Percentiles rank a stretch among this genome's conserved stretches.
Conservation (phyloP, 2,329 filamentous ascomycete species). For the Penicillium griseofulvum region DNA sequence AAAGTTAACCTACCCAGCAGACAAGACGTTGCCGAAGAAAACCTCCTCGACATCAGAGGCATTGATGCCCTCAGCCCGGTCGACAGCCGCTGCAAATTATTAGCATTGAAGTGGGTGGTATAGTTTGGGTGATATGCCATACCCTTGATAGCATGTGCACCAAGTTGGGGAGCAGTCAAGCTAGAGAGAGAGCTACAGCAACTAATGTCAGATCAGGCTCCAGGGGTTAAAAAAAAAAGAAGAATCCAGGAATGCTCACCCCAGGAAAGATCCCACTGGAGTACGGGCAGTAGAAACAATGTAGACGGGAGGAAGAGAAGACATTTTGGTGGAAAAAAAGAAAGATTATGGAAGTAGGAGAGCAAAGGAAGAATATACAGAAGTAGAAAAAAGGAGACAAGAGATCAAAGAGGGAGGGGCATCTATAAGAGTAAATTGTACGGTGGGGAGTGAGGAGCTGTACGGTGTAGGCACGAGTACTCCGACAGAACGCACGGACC, state of each 20-base stretch:
- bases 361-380: not conserved
- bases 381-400: not conserved
- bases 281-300: slow-evolving; percentile 91
- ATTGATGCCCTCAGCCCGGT: slow-evolving; percentile 82
- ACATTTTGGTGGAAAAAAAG: slow-evolving; percentile 53
- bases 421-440: slow-evolving; percentile 11
- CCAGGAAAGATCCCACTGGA: slow-evolving; percentile 89
- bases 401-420: slow-evolving; percentile 3
- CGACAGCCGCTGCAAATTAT: slow-evolving; percentile 63
- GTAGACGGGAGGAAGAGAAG: slow-evolving; percentile 82
- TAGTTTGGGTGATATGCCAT: slow-evolving; percentile 26
- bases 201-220: slow-evolving; percentile 13
- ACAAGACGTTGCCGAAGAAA: slow-evolving; percentile 97
- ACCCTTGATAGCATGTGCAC: slow-evolving; percentile 91
- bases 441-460: slow-evolving; percentile 24
- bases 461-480: slow-evolving; percentile 30
- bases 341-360: not conserved
- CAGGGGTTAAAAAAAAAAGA: slow-evolving; percentile 1
- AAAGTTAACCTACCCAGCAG: slow-evolving; percentile 69
- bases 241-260: slow-evolving; percentile 55
- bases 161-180: slow-evolving; percentile 80
- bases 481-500: slow-evolving; percentile 18
- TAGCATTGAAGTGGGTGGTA: slow-evolving; percentile 12
- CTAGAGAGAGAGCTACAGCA: slow-evolving; percentile 74
- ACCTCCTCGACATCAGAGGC: slow-evolving; percentile 90